Evolutionary conservation across 176 grass and related monocot genomes (phyloP), one percentile per base, ranked within the genome.

Genomic region (Carex parvula): DNA sequence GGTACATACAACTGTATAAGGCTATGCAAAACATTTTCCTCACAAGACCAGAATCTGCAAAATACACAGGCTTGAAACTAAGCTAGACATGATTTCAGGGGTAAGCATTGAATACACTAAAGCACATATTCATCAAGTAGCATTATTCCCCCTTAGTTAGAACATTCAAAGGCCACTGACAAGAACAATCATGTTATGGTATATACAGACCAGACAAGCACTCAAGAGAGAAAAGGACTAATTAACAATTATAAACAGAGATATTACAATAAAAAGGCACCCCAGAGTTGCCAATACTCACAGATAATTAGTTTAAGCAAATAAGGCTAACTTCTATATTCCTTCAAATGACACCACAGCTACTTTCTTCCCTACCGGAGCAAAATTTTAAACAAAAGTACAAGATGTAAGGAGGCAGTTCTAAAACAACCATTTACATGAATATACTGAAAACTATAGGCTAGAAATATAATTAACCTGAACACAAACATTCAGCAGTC

Each of bases 251-350:
- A 69, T 53, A 68, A 66, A 63, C 81, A 83, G 20, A 82, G 60
- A 52, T 22, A 66, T 17, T 69, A 82, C 44, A 64, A 52, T 69
- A 83, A 81, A 52, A 57, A 61, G 79, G 41, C 81, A 63, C 81
- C 54, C 62, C 24, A 78, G 50, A 29, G 73, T 57, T 78, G 73
- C 73, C 81, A 83, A 83, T 68, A 83, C 80, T 54, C 33, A 59
- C 80, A 66, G 62, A 63, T 60, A 60, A 83, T 83, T 83, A 83
- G 81, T 83, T 68, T 68, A 18, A 81, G 33, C 41, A 81, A 81
- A 81, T 50, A 81, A 64, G 18, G 26, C 79, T 81, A 81, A 81
- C 60, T 62, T 62, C 78, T 64, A 81, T 81, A 60, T 61, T 81
- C 57, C 58, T 81, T 48, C 52, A 78, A 64, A 81, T 10, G 79